phyloP scores from a whole-genome alignment of 2,329 filamentous ascomycete genomes.

The Parastagonospora nodorum region DNA sequence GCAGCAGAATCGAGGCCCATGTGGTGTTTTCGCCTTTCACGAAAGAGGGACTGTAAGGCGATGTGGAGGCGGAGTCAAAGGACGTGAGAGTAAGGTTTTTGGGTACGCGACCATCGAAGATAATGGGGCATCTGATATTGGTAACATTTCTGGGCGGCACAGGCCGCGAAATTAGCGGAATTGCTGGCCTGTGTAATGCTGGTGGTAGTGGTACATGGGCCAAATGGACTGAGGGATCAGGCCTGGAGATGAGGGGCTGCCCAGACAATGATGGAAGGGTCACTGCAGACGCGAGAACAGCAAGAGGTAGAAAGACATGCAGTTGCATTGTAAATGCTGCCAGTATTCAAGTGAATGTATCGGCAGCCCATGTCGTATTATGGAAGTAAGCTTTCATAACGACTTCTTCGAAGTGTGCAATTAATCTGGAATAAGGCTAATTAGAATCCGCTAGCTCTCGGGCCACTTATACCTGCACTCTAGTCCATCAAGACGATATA shows the following conservation, averaged over 20 bases:
- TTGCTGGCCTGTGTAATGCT: no score
- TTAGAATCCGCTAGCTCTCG: no score
- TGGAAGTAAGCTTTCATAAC: no score
- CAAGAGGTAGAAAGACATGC: background rate
- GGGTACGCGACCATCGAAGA: conserved; percentile 35
- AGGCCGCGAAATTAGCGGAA: no score
- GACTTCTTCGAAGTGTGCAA: no score
- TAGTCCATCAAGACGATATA: no score
- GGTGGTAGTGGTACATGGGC: no score
- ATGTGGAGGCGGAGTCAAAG: conserved; percentile 22
- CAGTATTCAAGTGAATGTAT: background rate
- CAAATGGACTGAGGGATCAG: no score
- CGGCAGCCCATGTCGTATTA: no score
- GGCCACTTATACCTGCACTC: no score
- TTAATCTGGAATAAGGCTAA: no score
- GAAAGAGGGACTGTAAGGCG: conserved; percentile 24
- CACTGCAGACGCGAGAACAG: background rate
- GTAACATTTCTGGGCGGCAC: background rate
- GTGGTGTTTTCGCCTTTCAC: conserved; percentile 35
- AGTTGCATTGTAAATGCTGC: background rate
- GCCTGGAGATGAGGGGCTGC: no score
- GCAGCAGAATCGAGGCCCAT: conserved; percentile 29
- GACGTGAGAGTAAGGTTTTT: conserved; percentile 20
- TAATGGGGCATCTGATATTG: conserved; percentile 30
- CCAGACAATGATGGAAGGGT: background rate